Conservation (phyloP, 768 basidiomycete genomes). For the Leccinum uliginosum region DNA sequence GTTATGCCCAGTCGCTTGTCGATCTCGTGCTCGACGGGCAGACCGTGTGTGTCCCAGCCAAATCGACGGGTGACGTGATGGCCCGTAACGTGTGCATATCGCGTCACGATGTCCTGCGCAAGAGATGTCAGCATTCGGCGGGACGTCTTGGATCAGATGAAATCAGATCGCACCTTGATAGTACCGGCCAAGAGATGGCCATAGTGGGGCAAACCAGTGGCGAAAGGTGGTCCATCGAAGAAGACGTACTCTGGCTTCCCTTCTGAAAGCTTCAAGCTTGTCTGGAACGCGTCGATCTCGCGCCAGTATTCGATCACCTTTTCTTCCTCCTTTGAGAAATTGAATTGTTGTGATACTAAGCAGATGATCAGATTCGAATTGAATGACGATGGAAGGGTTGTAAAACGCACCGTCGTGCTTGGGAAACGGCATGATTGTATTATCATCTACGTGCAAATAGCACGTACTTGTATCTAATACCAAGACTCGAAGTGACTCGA, state of each 20-base stretch:
- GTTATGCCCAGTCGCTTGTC: constrained; percentile 94
- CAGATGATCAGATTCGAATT: constrained; percentile 6
- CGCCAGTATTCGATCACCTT: constrained; percentile 89
- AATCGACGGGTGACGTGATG: constrained; percentile 91
- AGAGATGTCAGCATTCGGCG: not conserved
- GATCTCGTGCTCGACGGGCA: constrained; percentile 99
- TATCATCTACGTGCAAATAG: not conserved
- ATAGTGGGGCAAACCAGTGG: constrained; percentile 95
- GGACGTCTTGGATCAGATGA: not conserved
- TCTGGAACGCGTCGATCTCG: constrained; percentile 97
- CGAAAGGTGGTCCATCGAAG: constrained; percentile 97
- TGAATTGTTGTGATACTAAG: constrained; percentile 70
- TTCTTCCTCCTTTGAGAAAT: constrained; percentile 84
- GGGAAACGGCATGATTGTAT: constrained; percentile 53
- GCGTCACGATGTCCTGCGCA: constrained; percentile 89
- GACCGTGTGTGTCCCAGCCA: constrained; percentile 98
- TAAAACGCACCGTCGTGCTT: constrained; percentile 65
- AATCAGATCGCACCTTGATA: constrained; percentile 65
- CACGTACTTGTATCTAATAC: not conserved
- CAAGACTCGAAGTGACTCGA: not conserved
- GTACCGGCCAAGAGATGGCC: constrained; percentile 92
- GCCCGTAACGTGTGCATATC: constrained; percentile 91
- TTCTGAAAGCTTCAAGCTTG: constrained; percentile 87
- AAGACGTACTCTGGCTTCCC: constrained; percentile 90
- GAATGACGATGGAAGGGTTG: not conserved